These are phyloP conservation scores for Plasmodium ovale DNA, from an alignment of 169 alveolate species.

Conservation along the genomic window DNA sequence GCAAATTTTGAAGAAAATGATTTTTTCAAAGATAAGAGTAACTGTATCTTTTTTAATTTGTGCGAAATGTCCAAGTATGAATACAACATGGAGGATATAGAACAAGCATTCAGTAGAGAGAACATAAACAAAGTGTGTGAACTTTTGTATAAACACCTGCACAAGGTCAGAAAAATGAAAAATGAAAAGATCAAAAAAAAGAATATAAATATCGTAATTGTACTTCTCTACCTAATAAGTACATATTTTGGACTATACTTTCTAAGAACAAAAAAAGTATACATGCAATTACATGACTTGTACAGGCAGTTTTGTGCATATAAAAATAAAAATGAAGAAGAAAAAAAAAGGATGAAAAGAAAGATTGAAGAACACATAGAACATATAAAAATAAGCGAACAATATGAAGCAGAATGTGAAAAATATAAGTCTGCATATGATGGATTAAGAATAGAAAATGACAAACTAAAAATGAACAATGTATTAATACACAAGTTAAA, in stretches of 20 bases:
- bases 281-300: background rate
- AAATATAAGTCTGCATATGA: background rate
- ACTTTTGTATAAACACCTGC: constrained; percentile 16
- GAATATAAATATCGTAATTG: constrained; percentile 9
- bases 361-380: constrained; percentile 12
- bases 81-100: constrained; percentile 35
- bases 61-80: background rate
- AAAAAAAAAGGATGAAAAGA: constrained; percentile 15
- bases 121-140: constrained; percentile 53
- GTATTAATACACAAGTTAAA: constrained; percentile 25
- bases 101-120: constrained; percentile 32
- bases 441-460: constrained; percentile 36
- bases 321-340: background rate
- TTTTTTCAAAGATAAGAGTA: background rate
- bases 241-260: constrained; percentile 34
- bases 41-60: background rate
- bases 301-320: constrained; percentile 1
- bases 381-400: constrained; percentile 17
- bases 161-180: constrained; percentile 20
- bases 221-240: constrained; percentile 15
- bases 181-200: constrained; percentile 5
- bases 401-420: constrained; percentile 17
- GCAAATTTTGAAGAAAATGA: background rate
- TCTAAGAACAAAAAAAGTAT: constrained; percentile 14
- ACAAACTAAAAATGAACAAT: constrained; percentile 21